phyloP scores from a whole-genome alignment of 2,329 filamentous ascomycete genomes.

The Xylariomycetidae sp. region DNA sequence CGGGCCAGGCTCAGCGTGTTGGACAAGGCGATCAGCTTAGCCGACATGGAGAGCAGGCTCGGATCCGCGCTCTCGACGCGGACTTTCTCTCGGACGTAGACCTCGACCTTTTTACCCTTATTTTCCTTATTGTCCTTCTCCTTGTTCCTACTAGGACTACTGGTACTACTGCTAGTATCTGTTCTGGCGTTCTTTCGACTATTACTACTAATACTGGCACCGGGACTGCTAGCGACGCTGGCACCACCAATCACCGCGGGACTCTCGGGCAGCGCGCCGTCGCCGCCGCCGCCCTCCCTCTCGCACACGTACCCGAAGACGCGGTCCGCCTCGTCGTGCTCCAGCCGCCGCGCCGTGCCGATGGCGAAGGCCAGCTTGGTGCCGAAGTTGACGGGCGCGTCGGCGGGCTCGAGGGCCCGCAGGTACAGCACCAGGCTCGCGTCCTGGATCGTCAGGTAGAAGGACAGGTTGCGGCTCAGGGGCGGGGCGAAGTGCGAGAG shows the following conservation, averaged over 20 bases:
- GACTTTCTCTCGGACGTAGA: constrained; percentile 85
- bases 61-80: constrained; percentile 87
- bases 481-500: constrained; percentile 24
- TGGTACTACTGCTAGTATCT: background rate
- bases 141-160: background rate
- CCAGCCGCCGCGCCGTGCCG: constrained; percentile 56
- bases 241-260: background rate
- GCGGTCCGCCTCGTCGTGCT: constrained; percentile 76
- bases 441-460: constrained; percentile 68
- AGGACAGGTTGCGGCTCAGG: constrained; percentile 63
- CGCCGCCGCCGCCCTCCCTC: constrained; percentile 16
- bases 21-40: constrained; percentile 75
- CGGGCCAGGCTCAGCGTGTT: constrained; percentile 67
- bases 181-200: too few species aligned
- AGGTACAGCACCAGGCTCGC: constrained; percentile 65
- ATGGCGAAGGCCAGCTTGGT: constrained; percentile 69
- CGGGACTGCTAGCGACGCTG: too few species aligned
- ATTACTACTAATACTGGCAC: too few species aligned
- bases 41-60: constrained; percentile 74
- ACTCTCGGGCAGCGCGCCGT: constrained; percentile 1
- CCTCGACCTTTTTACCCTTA: constrained; percentile 44
- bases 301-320: constrained; percentile 58
- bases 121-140: background rate
- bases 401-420: constrained; percentile 64
- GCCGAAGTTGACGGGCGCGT: constrained; percentile 55